phyloP scores from a whole-genome alignment of 805 yeast species.

The Myxozyma neglecta region DNA sequence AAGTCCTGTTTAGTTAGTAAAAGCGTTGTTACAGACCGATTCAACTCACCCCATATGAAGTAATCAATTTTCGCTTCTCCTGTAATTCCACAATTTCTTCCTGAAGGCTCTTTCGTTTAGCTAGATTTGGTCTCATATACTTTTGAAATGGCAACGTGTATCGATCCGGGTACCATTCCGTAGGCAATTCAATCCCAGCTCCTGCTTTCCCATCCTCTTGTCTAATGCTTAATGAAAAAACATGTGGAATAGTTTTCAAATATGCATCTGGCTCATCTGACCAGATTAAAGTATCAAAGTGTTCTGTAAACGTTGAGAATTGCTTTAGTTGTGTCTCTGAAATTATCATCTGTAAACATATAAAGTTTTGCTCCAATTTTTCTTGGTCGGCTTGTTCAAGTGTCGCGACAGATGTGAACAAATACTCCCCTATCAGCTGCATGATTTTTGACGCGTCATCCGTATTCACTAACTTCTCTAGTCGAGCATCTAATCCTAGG shows the following conservation, averaged over 20 bases:
- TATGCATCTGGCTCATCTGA: slow-evolving; percentile 23
- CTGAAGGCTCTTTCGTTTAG: not conserved
- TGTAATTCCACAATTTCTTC: not conserved
- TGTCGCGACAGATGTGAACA: slow-evolving; percentile 2
- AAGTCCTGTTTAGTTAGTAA: not conserved
- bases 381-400: not conserved
- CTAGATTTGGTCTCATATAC: slow-evolving; percentile 9
- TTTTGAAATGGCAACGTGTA: slow-evolving; percentile 28
- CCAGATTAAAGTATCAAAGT: slow-evolving; percentile 32
- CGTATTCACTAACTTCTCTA: not conserved
- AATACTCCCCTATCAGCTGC: slow-evolving; percentile 1
- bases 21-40: not conserved
- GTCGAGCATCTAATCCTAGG: not conserved
- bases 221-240: slow-evolving; percentile 19
- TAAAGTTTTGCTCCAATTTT: slow-evolving; percentile 10
- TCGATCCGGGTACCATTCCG: slow-evolving; percentile 35
- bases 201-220: slow-evolving; percentile 29
- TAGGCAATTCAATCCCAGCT: slow-evolving; percentile 32
- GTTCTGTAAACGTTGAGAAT: slow-evolving; percentile 18
- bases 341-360: slow-evolving; percentile 19
- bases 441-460: not conserved
- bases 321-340: slow-evolving; percentile 12
- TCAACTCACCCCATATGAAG: not conserved
- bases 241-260: slow-evolving; percentile 19
- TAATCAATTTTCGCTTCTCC: not conserved